Percentiles rank a stretch among this genome's conserved stretches.
phyloP scores from a whole-genome alignment of 169 alveolate species.

The Fabrea salina region DNA sequence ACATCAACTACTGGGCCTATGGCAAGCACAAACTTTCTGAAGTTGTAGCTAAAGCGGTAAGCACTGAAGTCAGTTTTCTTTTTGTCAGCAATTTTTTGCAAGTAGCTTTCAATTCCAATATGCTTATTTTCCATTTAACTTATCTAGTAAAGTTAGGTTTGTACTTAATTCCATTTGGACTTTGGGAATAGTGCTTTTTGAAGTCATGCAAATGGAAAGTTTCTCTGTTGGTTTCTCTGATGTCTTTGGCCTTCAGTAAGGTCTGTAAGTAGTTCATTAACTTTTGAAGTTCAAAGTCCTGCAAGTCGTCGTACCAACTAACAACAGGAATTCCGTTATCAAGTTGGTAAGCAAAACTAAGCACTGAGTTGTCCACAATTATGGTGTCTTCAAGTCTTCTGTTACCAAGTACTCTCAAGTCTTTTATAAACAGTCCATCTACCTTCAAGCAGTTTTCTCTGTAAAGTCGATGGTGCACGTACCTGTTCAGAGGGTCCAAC shows the following conservation, averaged over 20 bases:
- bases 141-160: no score
- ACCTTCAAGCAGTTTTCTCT: conserved; percentile 59
- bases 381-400: conserved; percentile 64
- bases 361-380: conserved; percentile 77
- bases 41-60: no score
- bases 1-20: background rate
- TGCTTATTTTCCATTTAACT: no score
- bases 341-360: conserved; percentile 69
- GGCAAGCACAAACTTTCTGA: background rate
- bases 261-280: conserved; percentile 52
- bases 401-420: conserved; percentile 71
- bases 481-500: conserved; percentile 56
- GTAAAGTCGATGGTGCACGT: conserved; percentile 51
- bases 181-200: no score
- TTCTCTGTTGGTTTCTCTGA: conserved; percentile 52
- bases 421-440: conserved; percentile 68
- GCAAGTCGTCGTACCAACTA: conserved; percentile 73
- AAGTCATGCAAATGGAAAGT: no score
- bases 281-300: conserved; percentile 69
- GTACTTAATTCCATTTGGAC: no score
- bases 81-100: no score
- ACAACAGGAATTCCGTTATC: conserved; percentile 81
- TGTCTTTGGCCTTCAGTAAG: conserved; percentile 59
- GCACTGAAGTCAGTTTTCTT: no score
- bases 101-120: no score